These are phyloP conservation scores for Pilaira anomala DNA, from an alignment of 192 early-diverging fungal genomes.

Conservation along the genomic window DNA sequence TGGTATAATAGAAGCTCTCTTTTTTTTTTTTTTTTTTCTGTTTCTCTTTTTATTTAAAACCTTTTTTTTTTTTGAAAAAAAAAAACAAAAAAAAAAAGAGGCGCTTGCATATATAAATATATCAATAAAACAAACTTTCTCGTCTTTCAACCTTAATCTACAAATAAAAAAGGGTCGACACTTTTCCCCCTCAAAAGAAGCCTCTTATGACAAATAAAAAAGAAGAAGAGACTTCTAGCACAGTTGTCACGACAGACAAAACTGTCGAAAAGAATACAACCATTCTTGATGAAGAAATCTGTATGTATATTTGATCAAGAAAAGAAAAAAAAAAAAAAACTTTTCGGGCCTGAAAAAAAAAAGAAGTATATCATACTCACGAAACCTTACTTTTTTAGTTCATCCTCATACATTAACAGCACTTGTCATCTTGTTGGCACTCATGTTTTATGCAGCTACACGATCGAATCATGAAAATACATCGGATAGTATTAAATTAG, in stretches of 20 bases:
- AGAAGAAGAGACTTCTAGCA: no score
- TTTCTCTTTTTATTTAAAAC: background rate
- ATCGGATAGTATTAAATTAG: constrained; percentile 50
- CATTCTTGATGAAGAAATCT: no score
- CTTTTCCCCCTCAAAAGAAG: no score
- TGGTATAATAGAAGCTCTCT: background rate
- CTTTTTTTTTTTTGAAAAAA: background rate
- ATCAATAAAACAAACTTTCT: background rate
- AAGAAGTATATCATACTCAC: background rate
- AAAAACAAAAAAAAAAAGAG: no score
- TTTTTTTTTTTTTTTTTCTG: background rate
- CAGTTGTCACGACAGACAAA: no score
- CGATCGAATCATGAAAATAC: constrained; percentile 50
- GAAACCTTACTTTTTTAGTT: constrained; percentile 28
- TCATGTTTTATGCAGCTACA: constrained; percentile 55
- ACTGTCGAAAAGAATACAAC: no score
- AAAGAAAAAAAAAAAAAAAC: no score
- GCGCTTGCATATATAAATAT: no score
- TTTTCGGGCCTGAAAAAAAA: no score
- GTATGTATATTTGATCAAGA: no score
- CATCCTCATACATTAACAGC: constrained; percentile 56
- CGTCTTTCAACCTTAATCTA: background rate
- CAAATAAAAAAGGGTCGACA: background rate
- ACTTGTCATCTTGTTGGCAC: constrained; percentile 43
- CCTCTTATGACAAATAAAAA: background rate